Evolutionary conservation across 495 filamentous ascomycete species (phyloP).

Genomic region (Daldinia caldariorum): DNA sequence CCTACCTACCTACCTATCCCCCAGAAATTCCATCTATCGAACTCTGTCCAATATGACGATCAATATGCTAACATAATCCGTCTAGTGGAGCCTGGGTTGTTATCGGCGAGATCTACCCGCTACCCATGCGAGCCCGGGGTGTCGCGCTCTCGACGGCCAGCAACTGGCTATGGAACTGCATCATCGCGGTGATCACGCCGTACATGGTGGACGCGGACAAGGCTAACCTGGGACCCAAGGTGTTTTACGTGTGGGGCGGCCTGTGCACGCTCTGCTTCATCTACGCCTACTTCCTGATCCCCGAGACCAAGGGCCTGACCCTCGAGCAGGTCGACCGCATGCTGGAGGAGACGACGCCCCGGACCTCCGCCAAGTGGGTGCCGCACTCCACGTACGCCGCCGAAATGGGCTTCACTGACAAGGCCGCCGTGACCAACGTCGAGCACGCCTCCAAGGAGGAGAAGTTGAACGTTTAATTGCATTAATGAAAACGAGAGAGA

Average conservation of each 20-base stretch:
- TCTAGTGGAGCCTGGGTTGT: slow-evolving; percentile 75
- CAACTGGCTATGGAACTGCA: slow-evolving; percentile 86
- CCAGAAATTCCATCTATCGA: too few species aligned
- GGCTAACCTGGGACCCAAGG: slow-evolving; percentile 74
- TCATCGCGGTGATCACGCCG: slow-evolving; percentile 72
- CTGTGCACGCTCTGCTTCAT: slow-evolving; percentile 72
- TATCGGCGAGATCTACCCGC: slow-evolving; percentile 87
- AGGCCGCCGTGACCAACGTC: slow-evolving; percentile 20
- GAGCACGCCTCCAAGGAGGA: slow-evolving; percentile 32
- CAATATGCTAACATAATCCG: slow-evolving; percentile 50
- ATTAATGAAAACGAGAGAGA: too few species aligned
- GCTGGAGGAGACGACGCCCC: slow-evolving; percentile 83
- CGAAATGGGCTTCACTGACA: slow-evolving; percentile 58
- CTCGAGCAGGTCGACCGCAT: slow-evolving; percentile 91
- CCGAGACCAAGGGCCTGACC: slow-evolving; percentile 87
- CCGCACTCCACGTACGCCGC: slow-evolving; percentile 74
- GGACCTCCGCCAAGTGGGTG: slow-evolving; percentile 74
- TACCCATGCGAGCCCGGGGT: slow-evolving; percentile 82
- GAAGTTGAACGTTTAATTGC: slow-evolving; percentile 13
- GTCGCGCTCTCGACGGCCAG: slow-evolving; percentile 82
- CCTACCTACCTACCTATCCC: neutral
- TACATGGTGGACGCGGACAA: slow-evolving; percentile 74
- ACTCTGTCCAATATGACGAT: slow-evolving; percentile 38
- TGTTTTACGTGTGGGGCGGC: slow-evolving; percentile 83
- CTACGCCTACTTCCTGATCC: slow-evolving; percentile 82